Evolutionary conservation across 345 rosid species (phyloP).

Genomic region (Geranium brycei): DNA sequence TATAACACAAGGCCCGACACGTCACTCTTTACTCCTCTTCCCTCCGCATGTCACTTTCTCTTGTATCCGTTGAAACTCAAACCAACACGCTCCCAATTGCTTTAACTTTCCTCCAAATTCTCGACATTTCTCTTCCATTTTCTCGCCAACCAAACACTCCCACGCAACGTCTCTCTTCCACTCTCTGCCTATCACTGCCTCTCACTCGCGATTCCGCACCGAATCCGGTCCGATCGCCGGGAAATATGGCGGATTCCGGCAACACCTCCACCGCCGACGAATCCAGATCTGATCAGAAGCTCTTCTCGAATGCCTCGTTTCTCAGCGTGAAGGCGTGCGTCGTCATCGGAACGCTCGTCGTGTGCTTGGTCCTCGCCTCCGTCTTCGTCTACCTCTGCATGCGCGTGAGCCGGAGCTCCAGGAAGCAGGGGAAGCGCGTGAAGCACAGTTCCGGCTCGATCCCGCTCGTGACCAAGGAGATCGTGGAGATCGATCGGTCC

Average conservation of each 20-base stretch:
- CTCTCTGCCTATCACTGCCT: too few species aligned
- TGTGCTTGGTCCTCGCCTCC: conserved; percentile 22
- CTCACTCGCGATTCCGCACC: too few species aligned
- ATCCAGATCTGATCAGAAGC: conserved; percentile 21
- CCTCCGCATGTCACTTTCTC: background rate
- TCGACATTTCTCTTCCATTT: conserved; percentile 2
- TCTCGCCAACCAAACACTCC: conserved; percentile 2
- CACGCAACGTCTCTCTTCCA: background rate
- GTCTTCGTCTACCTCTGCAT: conserved; percentile 45
- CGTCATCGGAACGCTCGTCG: conserved; percentile 35
- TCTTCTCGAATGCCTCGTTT: conserved; percentile 30
- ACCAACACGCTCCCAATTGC: background rate
- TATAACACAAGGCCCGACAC: too few species aligned
- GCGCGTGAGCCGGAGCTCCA: conserved; percentile 31
- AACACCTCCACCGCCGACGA: conserved; percentile 8
- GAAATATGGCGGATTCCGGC: conserved; percentile 38
- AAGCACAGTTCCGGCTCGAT: conserved; percentile 65
- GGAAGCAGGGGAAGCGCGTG: conserved; percentile 41
- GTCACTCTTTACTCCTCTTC: too few species aligned
- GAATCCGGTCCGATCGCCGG: conserved; percentile 12
- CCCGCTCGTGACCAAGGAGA: conserved; percentile 66
- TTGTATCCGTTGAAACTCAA: conserved; percentile 20
- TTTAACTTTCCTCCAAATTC: background rate
- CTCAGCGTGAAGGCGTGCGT: conserved; percentile 46
- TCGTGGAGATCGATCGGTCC: conserved; percentile 41